Base-by-base conservation (phyloP, 176 grass and related monocot species). In the Metroxylon sagu region DNA sequence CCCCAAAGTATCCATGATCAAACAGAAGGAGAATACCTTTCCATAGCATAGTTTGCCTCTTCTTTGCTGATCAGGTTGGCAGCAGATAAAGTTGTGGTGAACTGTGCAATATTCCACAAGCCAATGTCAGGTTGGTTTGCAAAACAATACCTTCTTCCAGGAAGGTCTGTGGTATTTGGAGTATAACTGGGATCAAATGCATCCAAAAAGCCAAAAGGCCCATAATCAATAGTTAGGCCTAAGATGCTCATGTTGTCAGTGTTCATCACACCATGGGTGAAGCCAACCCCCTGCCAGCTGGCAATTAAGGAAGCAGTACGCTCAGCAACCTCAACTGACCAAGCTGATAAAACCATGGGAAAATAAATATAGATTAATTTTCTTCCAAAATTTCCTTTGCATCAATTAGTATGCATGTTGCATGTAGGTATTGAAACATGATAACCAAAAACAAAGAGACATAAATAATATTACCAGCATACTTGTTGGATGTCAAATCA, bases 401-500 rank as follows among this genome's bases (percentile, higher is more conserved):
- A 43, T 43, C 27, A 54, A 54, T 5, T 52, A 26, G 16, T 28
- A 52, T 50, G 29, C 28, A 54, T 39, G 18, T 16, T 2, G 70
- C 14, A 65, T 18, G 21, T 67, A 31, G 21, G 27, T 14, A 64
- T 1, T 5, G 16, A 43, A 50, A 53, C 12, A 74, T 61, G 28
- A 49, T 23, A 60, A 48, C 14, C 43, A 60, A 59, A 66, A 1
- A 59, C 18, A 6, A 49, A 67, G 10, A 7, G 6, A 5, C 5
- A 51, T n/a, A 62, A 73, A 31, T 2, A 50, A 56, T 56, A 48
- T 80, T 77, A 62, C 93, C 93, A 57, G 93, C 93, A 88, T 98
- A 98, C 78, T 98, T 98, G 56, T 98, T 98, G 16, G 87, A 97
- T 72, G 93, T 91, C 62, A 97, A 75, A 85, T 97, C 93, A n/a